These are phyloP conservation scores for Zygnema circumcarinatum DNA, from an alignment of 139 green algal genomes.

Conservation along the genomic window DNA sequence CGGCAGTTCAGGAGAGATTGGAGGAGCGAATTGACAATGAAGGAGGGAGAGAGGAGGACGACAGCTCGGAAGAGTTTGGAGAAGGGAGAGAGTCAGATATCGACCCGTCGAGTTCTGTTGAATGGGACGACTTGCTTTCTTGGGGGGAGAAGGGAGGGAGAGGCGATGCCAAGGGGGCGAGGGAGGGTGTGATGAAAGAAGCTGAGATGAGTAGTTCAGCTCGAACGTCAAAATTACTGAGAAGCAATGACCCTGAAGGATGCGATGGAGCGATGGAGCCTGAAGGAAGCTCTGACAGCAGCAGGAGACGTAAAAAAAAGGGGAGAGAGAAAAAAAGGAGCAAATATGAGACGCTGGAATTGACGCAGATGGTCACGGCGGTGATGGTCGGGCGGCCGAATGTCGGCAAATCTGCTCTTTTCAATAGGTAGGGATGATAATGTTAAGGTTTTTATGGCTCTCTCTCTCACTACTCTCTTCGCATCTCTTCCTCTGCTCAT, in stretches of 20 bases:
- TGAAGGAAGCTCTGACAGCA: background rate
- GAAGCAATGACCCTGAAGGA: background rate
- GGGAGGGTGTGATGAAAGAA: background rate
- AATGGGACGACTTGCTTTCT: background rate
- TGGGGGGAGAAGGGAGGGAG: background rate
- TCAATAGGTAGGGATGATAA: slow-evolving; percentile 86
- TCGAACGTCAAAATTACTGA: background rate
- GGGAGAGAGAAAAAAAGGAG: background rate
- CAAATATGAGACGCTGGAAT: background rate
- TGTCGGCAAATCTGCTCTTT: slow-evolving; percentile 95
- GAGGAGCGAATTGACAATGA: background rate
- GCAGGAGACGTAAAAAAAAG: background rate
- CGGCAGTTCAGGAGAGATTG: background rate
- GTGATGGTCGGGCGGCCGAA: slow-evolving; percentile 91
- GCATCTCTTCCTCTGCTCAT: background rate
- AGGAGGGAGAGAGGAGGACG: background rate
- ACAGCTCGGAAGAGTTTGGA: background rate
- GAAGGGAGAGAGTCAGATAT: background rate
- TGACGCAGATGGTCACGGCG: slow-evolving; percentile 12
- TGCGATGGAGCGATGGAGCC: background rate
- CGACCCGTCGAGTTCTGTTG: background rate
- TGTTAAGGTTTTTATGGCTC: too few relatives aligned
- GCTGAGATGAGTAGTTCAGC: background rate
- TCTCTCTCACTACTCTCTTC: background rate
- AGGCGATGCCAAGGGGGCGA: background rate